Percentiles rank a stretch among this genome's conserved stretches.
phyloP scores from a whole-genome alignment of 495 filamentous ascomycete genomes.

The Chaetomidium leptoderma region DNA sequence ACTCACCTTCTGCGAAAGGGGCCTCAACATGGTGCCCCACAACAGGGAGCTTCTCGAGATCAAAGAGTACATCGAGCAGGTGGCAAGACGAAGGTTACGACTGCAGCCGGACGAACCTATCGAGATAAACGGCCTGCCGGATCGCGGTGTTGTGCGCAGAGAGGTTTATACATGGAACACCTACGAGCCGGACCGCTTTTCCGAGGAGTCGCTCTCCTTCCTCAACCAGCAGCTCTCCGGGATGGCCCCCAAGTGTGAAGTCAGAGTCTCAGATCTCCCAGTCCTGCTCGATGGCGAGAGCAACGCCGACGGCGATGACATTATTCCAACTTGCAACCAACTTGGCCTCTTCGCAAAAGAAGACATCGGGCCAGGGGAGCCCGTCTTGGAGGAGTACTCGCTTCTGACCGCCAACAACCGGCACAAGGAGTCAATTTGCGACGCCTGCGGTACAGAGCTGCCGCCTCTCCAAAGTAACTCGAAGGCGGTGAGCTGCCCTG shows the following conservation, averaged over 20 bases:
- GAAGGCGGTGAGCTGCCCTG: slow-evolving; percentile 58
- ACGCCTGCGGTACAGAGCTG: slow-evolving; percentile 76
- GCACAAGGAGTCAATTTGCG: slow-evolving; percentile 74
- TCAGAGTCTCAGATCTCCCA: slow-evolving; percentile 68
- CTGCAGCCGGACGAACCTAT: slow-evolving; percentile 39
- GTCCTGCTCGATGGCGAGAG: slow-evolving; percentile 52
- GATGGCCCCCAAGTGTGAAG: slow-evolving; percentile 66
- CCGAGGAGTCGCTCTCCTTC: slow-evolving; percentile 57
- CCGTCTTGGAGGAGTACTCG: slow-evolving; percentile 73
- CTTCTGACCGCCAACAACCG: slow-evolving; percentile 78
- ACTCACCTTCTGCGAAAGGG: slow-evolving; percentile 58
- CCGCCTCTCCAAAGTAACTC: slow-evolving; percentile 51
- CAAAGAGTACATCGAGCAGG: slow-evolving; percentile 44
- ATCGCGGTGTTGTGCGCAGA: slow-evolving; percentile 71
- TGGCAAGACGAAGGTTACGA: slow-evolving; percentile 44
- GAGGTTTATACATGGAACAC: slow-evolving; percentile 94
- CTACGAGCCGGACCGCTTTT: slow-evolving; percentile 81
- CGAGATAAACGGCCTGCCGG: slow-evolving; percentile 54
- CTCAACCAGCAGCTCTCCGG: slow-evolving; percentile 62
- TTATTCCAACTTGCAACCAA: slow-evolving; percentile 60
- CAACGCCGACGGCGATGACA: slow-evolving; percentile 41
- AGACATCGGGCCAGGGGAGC: slow-evolving; percentile 70
- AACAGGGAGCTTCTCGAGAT: slow-evolving; percentile 48
- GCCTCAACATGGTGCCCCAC: slow-evolving; percentile 39
- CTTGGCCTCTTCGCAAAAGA: slow-evolving; percentile 84